Evolutionary conservation across 768 basidiomycete genomes (phyloP).

Genomic region (Leccinum uliginosum): DNA sequence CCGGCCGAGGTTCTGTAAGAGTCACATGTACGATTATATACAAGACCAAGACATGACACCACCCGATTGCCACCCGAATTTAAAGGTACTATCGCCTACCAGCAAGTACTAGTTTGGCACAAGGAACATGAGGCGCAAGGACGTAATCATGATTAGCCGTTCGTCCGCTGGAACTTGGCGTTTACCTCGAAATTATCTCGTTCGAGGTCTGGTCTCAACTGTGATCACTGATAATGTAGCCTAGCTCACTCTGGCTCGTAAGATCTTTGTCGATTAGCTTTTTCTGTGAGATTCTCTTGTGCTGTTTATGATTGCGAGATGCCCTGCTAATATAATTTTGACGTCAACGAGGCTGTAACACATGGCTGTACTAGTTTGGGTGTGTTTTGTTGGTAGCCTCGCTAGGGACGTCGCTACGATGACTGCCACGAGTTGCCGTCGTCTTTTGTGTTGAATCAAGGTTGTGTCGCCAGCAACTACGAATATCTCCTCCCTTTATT

Average conservation of each 20-base stretch:
- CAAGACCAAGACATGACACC: neutral
- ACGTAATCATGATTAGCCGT: too few relatives aligned
- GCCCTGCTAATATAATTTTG: too few relatives aligned
- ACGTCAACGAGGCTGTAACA: neutral
- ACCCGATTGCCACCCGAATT: neutral
- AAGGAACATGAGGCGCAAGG: neutral
- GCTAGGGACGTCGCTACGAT: slow-evolving; percentile 1
- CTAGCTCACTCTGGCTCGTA: too few relatives aligned
- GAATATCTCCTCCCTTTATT: neutral
- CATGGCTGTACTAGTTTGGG: neutral
- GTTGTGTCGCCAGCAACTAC: neutral
- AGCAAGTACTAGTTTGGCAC: neutral
- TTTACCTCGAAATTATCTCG: too few relatives aligned
- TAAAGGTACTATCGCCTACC: neutral
- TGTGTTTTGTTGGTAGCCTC: neutral
- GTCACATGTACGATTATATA: slow-evolving; percentile 1
- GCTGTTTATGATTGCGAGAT: too few relatives aligned
- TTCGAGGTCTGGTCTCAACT: too few relatives aligned
- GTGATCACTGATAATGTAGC: too few relatives aligned
- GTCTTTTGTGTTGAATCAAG: neutral
- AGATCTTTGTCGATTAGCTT: too few relatives aligned
- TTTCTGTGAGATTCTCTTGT: too few relatives aligned
- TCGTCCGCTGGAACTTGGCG: too few relatives aligned
- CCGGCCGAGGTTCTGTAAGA: neutral
- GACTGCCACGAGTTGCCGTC: neutral